phyloP scores from a whole-genome alignment of 2,329 filamentous ascomycete genomes.

The Trichophyton benhamiae region DNA sequence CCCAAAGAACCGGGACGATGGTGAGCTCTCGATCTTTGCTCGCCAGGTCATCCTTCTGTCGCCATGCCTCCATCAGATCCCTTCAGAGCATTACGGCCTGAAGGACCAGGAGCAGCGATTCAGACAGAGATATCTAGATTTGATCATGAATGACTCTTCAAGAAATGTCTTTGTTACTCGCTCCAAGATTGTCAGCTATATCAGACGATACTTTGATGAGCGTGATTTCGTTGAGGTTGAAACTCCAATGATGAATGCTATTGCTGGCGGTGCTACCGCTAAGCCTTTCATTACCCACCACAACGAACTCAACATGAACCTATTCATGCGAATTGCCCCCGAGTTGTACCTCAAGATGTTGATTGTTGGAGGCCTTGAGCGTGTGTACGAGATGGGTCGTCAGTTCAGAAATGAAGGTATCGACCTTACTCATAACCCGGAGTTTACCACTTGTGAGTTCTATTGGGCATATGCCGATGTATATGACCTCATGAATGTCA shows the following conservation, averaged over 20 bases:
- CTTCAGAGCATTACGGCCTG: conserved; percentile 77
- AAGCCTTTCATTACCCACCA: conserved; percentile 92
- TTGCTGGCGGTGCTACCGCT: conserved; percentile 89
- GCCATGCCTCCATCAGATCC: conserved; percentile 82
- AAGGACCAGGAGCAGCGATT: conserved; percentile 90
- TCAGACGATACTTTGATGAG: conserved; percentile 78
- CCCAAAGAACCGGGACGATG: conserved; percentile 77
- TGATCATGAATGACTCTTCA: conserved; percentile 89
- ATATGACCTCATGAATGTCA: conserved; percentile 80
- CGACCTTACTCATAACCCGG: conserved; percentile 90
- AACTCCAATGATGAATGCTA: conserved; percentile 94
- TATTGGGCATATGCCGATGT: conserved; percentile 90
- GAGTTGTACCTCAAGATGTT: conserved; percentile 95
- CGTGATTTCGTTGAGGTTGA: conserved; percentile 87
- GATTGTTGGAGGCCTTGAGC: conserved; percentile 84
- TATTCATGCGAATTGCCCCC: conserved; percentile 89
- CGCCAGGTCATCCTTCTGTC: conserved; percentile 73
- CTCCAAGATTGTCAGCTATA: conserved; percentile 76
- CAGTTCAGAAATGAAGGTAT: conserved; percentile 92
- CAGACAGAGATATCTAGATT: conserved; percentile 84
- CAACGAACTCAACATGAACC: conserved; percentile 88
- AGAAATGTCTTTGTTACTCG: conserved; percentile 74
- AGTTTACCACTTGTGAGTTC: conserved; percentile 97
- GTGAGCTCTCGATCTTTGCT: conserved; percentile 89
- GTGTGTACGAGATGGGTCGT: conserved; percentile 89